Conservation (phyloP, 1,139 yeast genomes). For the Yamadazyma kanchanaburiensis region DNA sequence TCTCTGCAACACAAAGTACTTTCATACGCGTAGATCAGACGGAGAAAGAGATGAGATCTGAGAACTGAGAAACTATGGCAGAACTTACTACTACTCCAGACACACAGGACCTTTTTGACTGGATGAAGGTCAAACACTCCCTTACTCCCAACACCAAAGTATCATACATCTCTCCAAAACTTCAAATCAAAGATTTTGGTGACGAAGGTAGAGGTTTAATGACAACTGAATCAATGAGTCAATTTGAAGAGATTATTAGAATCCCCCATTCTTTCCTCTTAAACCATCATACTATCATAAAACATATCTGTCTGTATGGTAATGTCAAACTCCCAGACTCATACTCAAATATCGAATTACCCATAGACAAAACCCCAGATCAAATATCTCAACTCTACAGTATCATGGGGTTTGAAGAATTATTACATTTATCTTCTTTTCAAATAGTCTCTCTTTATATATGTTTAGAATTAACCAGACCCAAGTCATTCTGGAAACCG, state of each 20-base stretch:
- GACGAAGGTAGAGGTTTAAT: slow-evolving; percentile 64
- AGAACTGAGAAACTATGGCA: not conserved
- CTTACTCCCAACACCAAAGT: not conserved
- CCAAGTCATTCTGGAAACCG: slow-evolving; percentile 59
- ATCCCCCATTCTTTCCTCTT: slow-evolving; percentile 60
- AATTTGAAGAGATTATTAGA: slow-evolving; percentile 45
- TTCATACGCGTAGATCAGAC: no score
- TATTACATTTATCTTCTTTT: slow-evolving; percentile 39
- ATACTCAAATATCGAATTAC: slow-evolving; percentile 17
- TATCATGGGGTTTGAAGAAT: slow-evolving; percentile 22
- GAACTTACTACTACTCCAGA: not conserved
- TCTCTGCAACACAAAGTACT: slow-evolving; percentile 94
- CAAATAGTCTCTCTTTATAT: slow-evolving; percentile 49
- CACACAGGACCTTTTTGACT: slow-evolving; percentile 1
- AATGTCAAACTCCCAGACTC: slow-evolving; percentile 16
- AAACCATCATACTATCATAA: slow-evolving; percentile 55
- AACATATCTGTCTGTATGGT: slow-evolving; percentile 29
- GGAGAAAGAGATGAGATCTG: no score
- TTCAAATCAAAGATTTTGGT: slow-evolving; percentile 2
- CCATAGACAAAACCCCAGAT: slow-evolving; percentile 12
- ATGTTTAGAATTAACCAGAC: slow-evolving; percentile 41
- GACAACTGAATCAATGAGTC: slow-evolving; percentile 30
- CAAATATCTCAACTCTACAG: slow-evolving; percentile 31
- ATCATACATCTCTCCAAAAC: slow-evolving; percentile 4
- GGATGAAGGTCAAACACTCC: no score